phyloP scores from a whole-genome alignment of 1,284 basidiomycete genomes.

The Coniferiporia sulphurascens region DNA sequence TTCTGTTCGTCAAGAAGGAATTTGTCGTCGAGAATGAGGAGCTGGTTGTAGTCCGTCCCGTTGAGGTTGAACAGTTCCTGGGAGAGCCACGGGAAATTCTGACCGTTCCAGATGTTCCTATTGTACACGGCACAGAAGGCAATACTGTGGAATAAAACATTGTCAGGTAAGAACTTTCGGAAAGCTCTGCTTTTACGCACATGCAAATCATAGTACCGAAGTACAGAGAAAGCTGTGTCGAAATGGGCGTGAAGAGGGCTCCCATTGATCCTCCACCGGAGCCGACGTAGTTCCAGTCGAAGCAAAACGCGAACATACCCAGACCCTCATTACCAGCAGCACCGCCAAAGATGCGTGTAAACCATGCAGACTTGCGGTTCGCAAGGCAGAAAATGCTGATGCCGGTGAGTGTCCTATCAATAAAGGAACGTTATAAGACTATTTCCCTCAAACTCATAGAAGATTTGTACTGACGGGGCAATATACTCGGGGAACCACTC shows the following conservation, averaged over 20 bases:
- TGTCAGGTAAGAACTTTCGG: slow-evolving; percentile 35
- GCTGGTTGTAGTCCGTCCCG: slow-evolving; percentile 37
- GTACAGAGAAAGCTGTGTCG: slow-evolving; percentile 32
- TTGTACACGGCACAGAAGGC: slow-evolving; percentile 25
- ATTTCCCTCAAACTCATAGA: slow-evolving; percentile 16
- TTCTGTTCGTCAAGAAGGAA: slow-evolving; percentile 12
- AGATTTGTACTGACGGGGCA: slow-evolving; percentile 36
- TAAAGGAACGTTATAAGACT: slow-evolving; percentile 22
- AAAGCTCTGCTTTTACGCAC: slow-evolving; percentile 31
- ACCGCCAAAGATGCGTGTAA: slow-evolving; percentile 56
- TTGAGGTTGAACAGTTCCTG: slow-evolving; percentile 37
- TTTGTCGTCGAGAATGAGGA: slow-evolving; percentile 33
- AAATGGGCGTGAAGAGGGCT: slow-evolving; percentile 34
- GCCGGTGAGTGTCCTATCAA: slow-evolving; percentile 43
- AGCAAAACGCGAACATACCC: slow-evolving; percentile 28
- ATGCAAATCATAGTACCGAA: slow-evolving; percentile 29
- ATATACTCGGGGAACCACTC: slow-evolving; percentile 43
- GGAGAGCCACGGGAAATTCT: slow-evolving; percentile 40
- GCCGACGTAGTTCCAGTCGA: slow-evolving; percentile 34
- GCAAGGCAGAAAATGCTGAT: slow-evolving; percentile 57
- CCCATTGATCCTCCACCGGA: slow-evolving; percentile 33
- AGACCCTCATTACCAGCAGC: slow-evolving; percentile 40
- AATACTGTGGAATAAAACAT: slow-evolving; percentile 30
- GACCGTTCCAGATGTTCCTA: slow-evolving; percentile 31
- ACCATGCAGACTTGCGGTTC: slow-evolving; percentile 45